A percentile compares a stretch with the other conserved stretches of the same genome.
These are phyloP conservation scores for Rheum nobile DNA, from an alignment of 148 eudicot species.

Conservation along the genomic window DNA sequence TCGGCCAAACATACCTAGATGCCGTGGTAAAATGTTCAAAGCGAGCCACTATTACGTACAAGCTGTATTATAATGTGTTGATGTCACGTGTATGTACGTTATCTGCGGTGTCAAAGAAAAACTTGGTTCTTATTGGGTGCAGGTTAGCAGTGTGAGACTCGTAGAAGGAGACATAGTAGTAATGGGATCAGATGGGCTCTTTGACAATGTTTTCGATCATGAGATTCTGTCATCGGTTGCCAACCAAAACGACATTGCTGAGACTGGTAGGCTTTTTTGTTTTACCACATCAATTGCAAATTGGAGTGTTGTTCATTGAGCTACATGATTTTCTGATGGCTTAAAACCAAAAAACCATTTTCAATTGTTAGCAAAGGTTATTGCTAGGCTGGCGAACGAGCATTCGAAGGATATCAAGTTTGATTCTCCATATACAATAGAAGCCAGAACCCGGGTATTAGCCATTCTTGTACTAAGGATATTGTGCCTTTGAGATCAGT, in stretches of 20 bases:
- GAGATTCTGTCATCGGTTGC: constrained; percentile 54
- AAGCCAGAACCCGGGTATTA: constrained; percentile 66
- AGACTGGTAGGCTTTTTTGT: constrained; percentile 43
- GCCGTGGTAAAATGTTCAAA: constrained; percentile 41
- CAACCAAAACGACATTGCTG: constrained; percentile 34
- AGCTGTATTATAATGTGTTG: neutral
- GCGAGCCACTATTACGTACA: neutral
- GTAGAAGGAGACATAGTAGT: constrained; percentile 61
- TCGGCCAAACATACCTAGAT: constrained; percentile 77
- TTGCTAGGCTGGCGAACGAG: constrained; percentile 73
- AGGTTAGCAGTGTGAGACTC: constrained; percentile 62
- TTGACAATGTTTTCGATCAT: constrained; percentile 69
- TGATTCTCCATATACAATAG: constrained; percentile 78
- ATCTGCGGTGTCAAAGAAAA: neutral
- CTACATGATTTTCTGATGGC: constrained; percentile 8
- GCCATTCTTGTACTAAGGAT: neutral
- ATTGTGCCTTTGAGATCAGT: neutral
- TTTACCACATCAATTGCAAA: neutral
- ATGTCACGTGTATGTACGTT: too few relatives aligned
- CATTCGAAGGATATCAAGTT: constrained; percentile 56
- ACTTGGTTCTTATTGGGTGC: constrained; percentile 7
- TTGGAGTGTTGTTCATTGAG: neutral
- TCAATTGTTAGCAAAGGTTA: constrained; percentile 60
- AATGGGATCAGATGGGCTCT: constrained; percentile 97
- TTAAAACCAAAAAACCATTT: constrained; percentile 8